Percentiles rank a stretch among this genome's conserved stretches.
Conservation (phyloP, 352 stramenopile genomes). For the Phytophthora chlamydospora region DNA sequence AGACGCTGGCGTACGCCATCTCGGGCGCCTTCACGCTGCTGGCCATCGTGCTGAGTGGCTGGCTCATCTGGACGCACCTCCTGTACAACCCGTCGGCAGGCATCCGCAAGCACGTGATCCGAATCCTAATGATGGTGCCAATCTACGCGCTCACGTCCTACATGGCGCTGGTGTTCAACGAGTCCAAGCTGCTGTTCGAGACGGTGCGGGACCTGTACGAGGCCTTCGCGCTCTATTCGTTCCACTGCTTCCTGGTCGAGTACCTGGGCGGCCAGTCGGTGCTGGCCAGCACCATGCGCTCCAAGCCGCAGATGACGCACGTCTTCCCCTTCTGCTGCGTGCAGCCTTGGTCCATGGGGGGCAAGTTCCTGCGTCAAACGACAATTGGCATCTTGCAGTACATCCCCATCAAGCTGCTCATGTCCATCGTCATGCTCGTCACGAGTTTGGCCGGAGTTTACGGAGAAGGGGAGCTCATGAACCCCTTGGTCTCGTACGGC, state of each 20-base stretch:
- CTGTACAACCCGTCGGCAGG: constrained; percentile 82
- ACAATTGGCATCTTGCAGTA: constrained; percentile 95
- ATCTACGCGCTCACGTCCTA: constrained; percentile 93
- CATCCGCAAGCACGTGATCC: constrained; percentile 92
- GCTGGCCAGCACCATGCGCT: constrained; percentile 83
- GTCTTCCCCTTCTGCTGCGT: constrained; percentile 89
- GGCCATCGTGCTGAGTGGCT: constrained; percentile 81
- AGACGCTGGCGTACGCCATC: constrained; percentile 89
- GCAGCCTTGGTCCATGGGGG: constrained; percentile 90
- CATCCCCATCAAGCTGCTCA: constrained; percentile 90
- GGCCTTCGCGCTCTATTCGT: constrained; percentile 94
- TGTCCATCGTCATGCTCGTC: constrained; percentile 88
- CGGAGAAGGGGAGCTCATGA: constrained; percentile 88
- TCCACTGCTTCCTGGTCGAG: constrained; percentile 93
- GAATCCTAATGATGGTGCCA: constrained; percentile 94
- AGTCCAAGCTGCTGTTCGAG: constrained; percentile 91
- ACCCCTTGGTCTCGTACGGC: constrained; percentile 79
- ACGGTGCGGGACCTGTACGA: constrained; percentile 93
- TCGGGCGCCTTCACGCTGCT: constrained; percentile 89
- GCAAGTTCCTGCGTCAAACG: constrained; percentile 93
- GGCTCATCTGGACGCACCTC: constrained; percentile 90
- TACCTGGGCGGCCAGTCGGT: constrained; percentile 87
- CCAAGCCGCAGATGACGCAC: constrained; percentile 85
- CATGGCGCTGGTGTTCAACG: constrained; percentile 89
- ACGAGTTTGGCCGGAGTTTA: constrained; percentile 88